These are phyloP conservation scores for Chaetomium globosum DNA, from an alignment of 2,329 filamentous ascomycete species.

Conservation along the genomic window DNA sequence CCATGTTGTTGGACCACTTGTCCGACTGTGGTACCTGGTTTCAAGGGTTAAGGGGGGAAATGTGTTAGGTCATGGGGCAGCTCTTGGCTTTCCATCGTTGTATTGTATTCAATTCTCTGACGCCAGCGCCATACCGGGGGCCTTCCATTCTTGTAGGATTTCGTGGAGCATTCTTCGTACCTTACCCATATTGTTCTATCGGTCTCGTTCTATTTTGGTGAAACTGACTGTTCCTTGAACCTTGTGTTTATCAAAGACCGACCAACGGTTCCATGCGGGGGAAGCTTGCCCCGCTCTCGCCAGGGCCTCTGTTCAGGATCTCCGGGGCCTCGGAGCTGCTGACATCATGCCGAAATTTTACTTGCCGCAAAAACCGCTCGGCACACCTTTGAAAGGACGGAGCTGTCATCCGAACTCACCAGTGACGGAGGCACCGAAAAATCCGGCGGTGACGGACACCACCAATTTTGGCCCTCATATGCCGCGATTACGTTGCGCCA, in stretches of 20 bases:
- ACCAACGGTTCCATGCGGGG: not conserved
- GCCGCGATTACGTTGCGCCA: conserved; percentile 43
- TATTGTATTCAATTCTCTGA: conserved; percentile 5
- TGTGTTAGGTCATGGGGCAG: not conserved
- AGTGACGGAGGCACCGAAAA: not conserved
- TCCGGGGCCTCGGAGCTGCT: conserved; percentile 18
- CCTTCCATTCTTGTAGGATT: not conserved
- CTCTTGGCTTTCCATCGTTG: not conserved
- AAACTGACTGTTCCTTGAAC: not conserved
- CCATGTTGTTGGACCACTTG: not conserved
- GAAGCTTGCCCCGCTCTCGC: conserved; percentile 9
- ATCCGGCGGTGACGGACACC: not conserved
- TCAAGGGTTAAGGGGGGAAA: not conserved
- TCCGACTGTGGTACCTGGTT: not conserved
- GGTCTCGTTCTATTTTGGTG: not conserved
- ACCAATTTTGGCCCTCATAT: conserved; percentile 19
- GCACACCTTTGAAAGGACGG: conserved; percentile 16
- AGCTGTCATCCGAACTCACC: not conserved
- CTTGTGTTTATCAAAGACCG: not conserved
- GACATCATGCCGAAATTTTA: conserved; percentile 38
- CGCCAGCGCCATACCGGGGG: not conserved
- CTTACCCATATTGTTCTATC: not conserved
- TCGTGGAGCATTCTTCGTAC: not conserved
- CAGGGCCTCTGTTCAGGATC: not conserved
- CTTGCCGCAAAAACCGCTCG: conserved; percentile 24